These are phyloP conservation scores for Linderina pennispora DNA, from an alignment of 192 early-diverging fungal genomes.

Conservation along the genomic window DNA sequence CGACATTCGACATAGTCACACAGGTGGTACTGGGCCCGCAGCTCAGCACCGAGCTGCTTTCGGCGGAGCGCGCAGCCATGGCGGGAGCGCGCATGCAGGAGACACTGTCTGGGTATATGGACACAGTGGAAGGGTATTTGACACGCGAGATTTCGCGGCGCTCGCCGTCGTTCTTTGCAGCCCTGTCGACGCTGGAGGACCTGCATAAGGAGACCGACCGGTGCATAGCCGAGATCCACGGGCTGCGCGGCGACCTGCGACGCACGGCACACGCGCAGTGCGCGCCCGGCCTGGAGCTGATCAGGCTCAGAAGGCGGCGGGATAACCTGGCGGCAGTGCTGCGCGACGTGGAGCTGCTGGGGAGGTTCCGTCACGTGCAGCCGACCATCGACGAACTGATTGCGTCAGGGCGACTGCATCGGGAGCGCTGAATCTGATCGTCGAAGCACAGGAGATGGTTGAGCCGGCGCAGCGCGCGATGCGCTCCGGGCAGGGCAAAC, in stretches of 20 bases:
- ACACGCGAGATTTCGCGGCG: slow-evolving; percentile 90
- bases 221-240: slow-evolving; percentile 85
- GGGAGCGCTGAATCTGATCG: slow-evolving; percentile 86
- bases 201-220: slow-evolving; percentile 87
- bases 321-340: slow-evolving; percentile 66
- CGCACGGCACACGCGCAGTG: slow-evolving; percentile 58
- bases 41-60: slow-evolving; percentile 38
- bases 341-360: slow-evolving; percentile 63
- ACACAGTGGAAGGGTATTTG: slow-evolving; percentile 91
- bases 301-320: slow-evolving; percentile 68
- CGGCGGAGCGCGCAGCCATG: slow-evolving; percentile 44
- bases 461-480: slow-evolving; percentile 10
- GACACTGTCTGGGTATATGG: slow-evolving; percentile 82
- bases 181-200: slow-evolving; percentile 86
- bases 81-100: slow-evolving; percentile 79
- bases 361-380: slow-evolving; percentile 70
- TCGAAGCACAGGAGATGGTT: slow-evolving; percentile 62
- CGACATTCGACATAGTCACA: slow-evolving; percentile 73
- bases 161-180: slow-evolving; percentile 94
- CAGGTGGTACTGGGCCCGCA: slow-evolving; percentile 66
- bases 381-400: slow-evolving; percentile 81
- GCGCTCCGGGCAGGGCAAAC: slow-evolving; percentile 5
- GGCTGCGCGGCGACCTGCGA: slow-evolving; percentile 63
- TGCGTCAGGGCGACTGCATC: slow-evolving; percentile 75
- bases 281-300: slow-evolving; percentile 75